Conservation (phyloP, 495 filamentous ascomycete genomes). For the Geopyxis carbonaria region DNA sequence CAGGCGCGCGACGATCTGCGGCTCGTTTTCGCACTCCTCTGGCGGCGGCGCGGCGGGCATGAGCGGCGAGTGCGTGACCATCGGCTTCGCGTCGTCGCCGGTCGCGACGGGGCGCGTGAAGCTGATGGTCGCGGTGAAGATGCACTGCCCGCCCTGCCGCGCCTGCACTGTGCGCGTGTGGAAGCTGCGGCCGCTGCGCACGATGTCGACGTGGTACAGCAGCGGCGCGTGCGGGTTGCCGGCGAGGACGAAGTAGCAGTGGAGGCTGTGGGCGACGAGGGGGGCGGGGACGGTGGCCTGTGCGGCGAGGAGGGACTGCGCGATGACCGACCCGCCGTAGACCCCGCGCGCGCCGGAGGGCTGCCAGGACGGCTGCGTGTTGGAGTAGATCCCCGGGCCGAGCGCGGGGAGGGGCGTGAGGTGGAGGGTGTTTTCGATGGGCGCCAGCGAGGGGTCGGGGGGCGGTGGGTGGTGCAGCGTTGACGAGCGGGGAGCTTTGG, state of each 20-base stretch:
- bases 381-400: slow-evolving; percentile 85
- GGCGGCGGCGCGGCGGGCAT: slow-evolving; percentile 33
- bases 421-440: slow-evolving; percentile 78
- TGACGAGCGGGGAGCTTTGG: neutral
- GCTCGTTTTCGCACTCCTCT: slow-evolving; percentile 11
- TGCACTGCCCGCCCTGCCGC: slow-evolving; percentile 67
- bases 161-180: slow-evolving; percentile 92
- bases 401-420: slow-evolving; percentile 65
- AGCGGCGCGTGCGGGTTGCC: slow-evolving; percentile 72
- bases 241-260: slow-evolving; percentile 95
- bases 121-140: slow-evolving; percentile 87
- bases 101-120: slow-evolving; percentile 47
- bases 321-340: slow-evolving; percentile 78
- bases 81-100: slow-evolving; percentile 26
- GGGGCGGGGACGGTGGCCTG: slow-evolving; percentile 64
- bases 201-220: slow-evolving; percentile 79
- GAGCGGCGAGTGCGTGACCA: slow-evolving; percentile 33
- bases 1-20: slow-evolving; percentile 18
- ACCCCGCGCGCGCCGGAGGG: slow-evolving; percentile 81
- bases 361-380: slow-evolving; percentile 76
- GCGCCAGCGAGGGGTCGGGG: slow-evolving; percentile 50
- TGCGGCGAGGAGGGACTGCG: slow-evolving; percentile 76
- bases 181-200: slow-evolving; percentile 80
- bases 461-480: slow-evolving; percentile 55
- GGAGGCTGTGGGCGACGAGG: slow-evolving; percentile 84